phyloP scores from a whole-genome alignment of 352 stramenopile genomes.

The Pythium folliculosum region DNA sequence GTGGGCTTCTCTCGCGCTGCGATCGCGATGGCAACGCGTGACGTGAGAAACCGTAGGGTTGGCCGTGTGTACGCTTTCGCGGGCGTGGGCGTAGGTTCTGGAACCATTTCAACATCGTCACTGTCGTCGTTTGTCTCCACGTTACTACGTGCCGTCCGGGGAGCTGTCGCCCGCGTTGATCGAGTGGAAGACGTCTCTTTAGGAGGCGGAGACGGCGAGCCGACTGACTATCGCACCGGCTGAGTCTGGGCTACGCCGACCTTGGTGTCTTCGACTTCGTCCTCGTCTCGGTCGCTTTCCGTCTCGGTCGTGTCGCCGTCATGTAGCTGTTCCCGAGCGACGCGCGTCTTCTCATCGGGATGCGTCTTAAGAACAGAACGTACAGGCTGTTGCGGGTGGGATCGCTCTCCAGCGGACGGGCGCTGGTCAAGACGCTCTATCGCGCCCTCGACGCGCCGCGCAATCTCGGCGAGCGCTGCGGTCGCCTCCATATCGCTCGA shows the following conservation, averaged over 20 bases:
- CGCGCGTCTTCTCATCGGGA: neutral
- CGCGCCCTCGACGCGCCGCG: neutral
- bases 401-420: neutral
- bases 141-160: neutral
- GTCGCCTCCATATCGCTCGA: neutral
- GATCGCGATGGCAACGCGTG: neutral
- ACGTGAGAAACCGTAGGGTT: neutral
- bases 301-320: constrained; percentile 8
- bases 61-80: neutral
- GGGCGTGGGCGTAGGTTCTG: too few species aligned
- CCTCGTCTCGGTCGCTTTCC: neutral
- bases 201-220: too few species aligned
- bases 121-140: neutral
- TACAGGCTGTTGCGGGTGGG: too few species aligned
- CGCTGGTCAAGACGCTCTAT: neutral
- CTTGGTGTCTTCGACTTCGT: neutral
- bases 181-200: neutral
- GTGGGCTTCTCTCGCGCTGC: neutral
- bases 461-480: neutral
- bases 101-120: neutral
- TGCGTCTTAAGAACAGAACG: too few species aligned
- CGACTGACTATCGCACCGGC: too few species aligned
- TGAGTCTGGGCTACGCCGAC: neutral
- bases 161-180: neutral
- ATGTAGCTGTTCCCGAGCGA: too few species aligned